Evolutionary conservation across 495 filamentous ascomycete genomes (phyloP).

Genomic region (Aspergillus ellipticus): DNA sequence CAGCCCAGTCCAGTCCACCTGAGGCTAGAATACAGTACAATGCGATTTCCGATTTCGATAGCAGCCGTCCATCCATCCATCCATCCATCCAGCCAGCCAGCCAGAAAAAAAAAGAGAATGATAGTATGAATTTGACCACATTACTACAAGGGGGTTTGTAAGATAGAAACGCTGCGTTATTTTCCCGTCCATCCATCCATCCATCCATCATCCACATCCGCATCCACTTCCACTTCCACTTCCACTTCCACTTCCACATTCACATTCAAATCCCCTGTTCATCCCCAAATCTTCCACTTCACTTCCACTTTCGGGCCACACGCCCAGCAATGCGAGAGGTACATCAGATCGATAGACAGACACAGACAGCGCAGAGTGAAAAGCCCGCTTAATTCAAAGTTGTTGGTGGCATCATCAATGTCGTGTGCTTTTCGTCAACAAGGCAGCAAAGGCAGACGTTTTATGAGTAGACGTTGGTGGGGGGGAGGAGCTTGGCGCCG

Average conservation of each 20-base stretch:
- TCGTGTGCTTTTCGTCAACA: neutral
- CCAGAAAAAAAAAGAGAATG: neutral
- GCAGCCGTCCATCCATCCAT: too few species aligned
- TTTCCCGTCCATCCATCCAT: neutral
- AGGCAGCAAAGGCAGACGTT: neutral
- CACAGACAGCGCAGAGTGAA: neutral
- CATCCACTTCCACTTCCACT: neutral
- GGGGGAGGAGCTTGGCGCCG: constrained; percentile 55
- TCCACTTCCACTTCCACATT: neutral
- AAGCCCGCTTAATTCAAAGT: neutral
- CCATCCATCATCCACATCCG: neutral
- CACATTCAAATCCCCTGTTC: neutral
- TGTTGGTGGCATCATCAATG: neutral
- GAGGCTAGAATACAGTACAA: too few species aligned
- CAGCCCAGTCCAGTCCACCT: too few species aligned
- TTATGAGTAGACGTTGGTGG: constrained; percentile 23
- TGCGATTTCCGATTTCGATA: neutral
- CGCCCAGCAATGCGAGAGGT: neutral
- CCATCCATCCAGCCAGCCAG: neutral
- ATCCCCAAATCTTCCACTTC: neutral
- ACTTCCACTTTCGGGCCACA: too few species aligned
- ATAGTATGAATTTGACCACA: neutral
- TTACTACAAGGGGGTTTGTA: neutral
- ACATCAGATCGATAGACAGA: neutral
- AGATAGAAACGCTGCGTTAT: neutral